Evolutionary conservation across 2,329 filamentous ascomycete genomes (phyloP).

Genomic region (Zopfia rhizophila): DNA sequence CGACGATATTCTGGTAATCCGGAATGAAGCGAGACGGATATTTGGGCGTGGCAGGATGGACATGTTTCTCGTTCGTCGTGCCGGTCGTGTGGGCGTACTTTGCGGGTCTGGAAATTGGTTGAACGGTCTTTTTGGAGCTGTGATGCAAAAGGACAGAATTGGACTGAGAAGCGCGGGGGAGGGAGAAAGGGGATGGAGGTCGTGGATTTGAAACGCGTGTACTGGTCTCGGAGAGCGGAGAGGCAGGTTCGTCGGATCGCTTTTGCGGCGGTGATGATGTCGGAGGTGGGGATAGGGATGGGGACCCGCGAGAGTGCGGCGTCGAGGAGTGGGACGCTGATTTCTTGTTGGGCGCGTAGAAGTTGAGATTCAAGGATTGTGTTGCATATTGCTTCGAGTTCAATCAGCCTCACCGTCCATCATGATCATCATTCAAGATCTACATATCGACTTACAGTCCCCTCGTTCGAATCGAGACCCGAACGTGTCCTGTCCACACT

Average conservation of each 20-base stretch:
- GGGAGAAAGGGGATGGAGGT: slow-evolving; percentile 35
- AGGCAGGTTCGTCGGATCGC: slow-evolving; percentile 45
- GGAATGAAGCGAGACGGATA: slow-evolving; percentile 44
- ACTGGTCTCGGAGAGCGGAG: slow-evolving; percentile 41
- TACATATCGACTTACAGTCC: slow-evolving; percentile 36
- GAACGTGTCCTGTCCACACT: slow-evolving; percentile 38
- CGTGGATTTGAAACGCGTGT: slow-evolving; percentile 35
- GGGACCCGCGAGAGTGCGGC: slow-evolving; percentile 32
- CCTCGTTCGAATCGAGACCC: slow-evolving; percentile 44
- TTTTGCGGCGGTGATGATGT: slow-evolving; percentile 42
- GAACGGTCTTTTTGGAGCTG: slow-evolving; percentile 38
- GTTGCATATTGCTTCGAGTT: slow-evolving; percentile 40
- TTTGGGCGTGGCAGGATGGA: slow-evolving; percentile 41
- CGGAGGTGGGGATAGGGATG: slow-evolving; percentile 35
- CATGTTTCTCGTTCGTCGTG: slow-evolving; percentile 48
- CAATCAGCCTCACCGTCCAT: slow-evolving; percentile 21
- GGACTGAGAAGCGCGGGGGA: slow-evolving; percentile 46
- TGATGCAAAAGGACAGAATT: slow-evolving; percentile 44
- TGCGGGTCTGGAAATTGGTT: slow-evolving; percentile 37
- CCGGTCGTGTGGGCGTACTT: slow-evolving; percentile 37
- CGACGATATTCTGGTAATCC: slow-evolving; percentile 42
- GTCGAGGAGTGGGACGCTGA: slow-evolving; percentile 42
- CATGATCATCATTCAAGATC: not conserved
- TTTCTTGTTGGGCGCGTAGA: slow-evolving; percentile 45
- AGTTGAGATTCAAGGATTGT: slow-evolving; percentile 43